Conservation (phyloP, 192 early-diverging fungal species). For the Paraglomus occultum region DNA sequence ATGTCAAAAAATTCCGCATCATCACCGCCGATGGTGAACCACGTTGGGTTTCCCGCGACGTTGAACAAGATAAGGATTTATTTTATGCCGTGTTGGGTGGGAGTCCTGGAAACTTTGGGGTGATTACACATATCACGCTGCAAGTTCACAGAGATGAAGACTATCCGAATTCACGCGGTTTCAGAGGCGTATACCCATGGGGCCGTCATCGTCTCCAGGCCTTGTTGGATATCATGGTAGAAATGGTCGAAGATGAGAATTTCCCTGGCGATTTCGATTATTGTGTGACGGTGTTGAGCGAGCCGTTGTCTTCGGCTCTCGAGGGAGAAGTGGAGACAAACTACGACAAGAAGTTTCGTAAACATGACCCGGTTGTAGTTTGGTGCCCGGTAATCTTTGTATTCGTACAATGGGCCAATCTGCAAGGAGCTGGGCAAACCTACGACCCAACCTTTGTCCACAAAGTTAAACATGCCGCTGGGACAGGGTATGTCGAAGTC, state of each 20-base stretch:
- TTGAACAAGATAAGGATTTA: too few relatives aligned
- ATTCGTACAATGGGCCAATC: conserved; percentile 37
- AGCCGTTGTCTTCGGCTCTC: background rate
- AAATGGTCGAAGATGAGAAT: background rate
- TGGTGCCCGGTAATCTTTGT: conserved; percentile 26
- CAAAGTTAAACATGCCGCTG: conserved; percentile 22
- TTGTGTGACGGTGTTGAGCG: conserved; percentile 23
- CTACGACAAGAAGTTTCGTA: background rate
- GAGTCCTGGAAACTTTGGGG: conserved; percentile 43
- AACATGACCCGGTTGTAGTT: background rate
- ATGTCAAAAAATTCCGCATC: conserved; percentile 39
- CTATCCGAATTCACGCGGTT: conserved; percentile 32
- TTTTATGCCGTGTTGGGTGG: conserved; percentile 36
- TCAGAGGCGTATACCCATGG: conserved; percentile 20
- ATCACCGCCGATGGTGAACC: conserved; percentile 33
- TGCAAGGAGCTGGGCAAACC: conserved; percentile 14
- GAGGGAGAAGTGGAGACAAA: too few relatives aligned
- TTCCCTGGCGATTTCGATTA: conserved; percentile 32
- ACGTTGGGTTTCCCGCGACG: conserved; percentile 25
- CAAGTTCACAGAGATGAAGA: conserved; percentile 30
- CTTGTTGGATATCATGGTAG: conserved; percentile 34
- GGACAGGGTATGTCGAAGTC: background rate
- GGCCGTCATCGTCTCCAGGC: conserved; percentile 17
- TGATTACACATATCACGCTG: conserved; percentile 33
- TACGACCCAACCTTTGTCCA: conserved; percentile 20